Conservation (phyloP, 257 asterid genomes). For the Cordia subcordata region DNA sequence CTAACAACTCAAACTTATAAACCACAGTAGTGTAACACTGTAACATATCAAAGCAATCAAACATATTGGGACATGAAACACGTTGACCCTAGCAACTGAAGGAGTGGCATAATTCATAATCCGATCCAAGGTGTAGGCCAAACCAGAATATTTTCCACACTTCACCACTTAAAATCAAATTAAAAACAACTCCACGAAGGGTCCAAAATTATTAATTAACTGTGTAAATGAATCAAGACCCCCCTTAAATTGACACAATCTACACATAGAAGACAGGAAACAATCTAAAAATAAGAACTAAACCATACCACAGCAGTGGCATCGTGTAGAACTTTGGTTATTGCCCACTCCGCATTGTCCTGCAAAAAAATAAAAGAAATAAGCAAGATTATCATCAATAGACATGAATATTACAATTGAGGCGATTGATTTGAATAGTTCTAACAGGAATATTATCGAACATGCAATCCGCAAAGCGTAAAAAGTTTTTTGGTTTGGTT, state of each 20-base stretch:
- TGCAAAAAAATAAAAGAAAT: constrained; percentile 11
- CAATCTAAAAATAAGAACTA: neutral
- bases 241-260: neutral
- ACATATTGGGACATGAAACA: too few species aligned
- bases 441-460: constrained; percentile 21
- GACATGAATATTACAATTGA: too few species aligned
- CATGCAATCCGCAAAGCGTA: constrained; percentile 7
- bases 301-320: constrained; percentile 64
- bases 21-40: too few species aligned
- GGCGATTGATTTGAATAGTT: neutral
- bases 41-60: too few species aligned
- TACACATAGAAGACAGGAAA: neutral
- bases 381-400: neutral
- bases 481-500: neutral
- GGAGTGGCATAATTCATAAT: too few species aligned
- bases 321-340: constrained; percentile 59
- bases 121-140: too few species aligned
- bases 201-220: neutral
- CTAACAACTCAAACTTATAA: too few species aligned
- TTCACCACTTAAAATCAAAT: too few species aligned
- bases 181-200: neutral
- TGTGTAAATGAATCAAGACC: neutral
- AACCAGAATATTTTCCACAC: too few species aligned
- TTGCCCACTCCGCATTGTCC: constrained; percentile 57
- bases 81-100: too few species aligned